A percentile compares a stretch with the other conserved stretches of the same genome.
Conservation (phyloP, 1,139 yeast genomes). For the Debaryomycetaceae sp. region DNA sequence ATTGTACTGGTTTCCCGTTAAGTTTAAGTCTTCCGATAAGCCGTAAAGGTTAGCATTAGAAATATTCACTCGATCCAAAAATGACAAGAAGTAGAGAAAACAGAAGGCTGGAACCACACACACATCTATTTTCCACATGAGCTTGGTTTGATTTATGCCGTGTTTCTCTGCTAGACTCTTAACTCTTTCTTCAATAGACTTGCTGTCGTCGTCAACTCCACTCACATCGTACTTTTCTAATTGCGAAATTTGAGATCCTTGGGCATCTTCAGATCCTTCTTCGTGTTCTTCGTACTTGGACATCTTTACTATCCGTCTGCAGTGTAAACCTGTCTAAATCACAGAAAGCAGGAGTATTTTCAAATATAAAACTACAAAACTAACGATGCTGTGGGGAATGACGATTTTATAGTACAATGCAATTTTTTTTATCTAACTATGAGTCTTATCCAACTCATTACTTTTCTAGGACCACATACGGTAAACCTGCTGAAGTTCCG, state of each 20-base stretch:
- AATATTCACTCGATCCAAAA: constrained; percentile 70
- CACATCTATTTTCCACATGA: constrained; percentile 62
- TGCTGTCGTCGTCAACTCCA: neutral
- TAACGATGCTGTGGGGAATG: neutral
- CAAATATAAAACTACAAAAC: too few species aligned
- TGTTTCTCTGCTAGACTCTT: constrained; percentile 26
- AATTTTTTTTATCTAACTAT: neutral
- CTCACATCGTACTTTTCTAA: neutral
- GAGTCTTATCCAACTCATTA: neutral
- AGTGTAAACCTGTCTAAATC: neutral
- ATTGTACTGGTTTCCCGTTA: constrained; percentile 60
- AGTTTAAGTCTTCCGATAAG: constrained; percentile 45
- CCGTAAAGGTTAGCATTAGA: constrained; percentile 74
- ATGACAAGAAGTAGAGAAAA: constrained; percentile 62
- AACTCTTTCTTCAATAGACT: constrained; percentile 18
- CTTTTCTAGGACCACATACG: neutral
- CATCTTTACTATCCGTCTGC: neutral
- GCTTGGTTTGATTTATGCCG: constrained; percentile 39
- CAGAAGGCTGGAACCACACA: constrained; percentile 72
- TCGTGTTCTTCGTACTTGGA: neutral
- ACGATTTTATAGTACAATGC: neutral
- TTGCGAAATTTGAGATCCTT: neutral
- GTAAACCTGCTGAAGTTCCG: neutral
- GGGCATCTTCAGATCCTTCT: neutral
- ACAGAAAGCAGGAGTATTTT: too few species aligned